Evolutionary conservation across 2,329 filamentous ascomycete species (phyloP).

Genomic region (Mycosphaerelloides madeirae): DNA sequence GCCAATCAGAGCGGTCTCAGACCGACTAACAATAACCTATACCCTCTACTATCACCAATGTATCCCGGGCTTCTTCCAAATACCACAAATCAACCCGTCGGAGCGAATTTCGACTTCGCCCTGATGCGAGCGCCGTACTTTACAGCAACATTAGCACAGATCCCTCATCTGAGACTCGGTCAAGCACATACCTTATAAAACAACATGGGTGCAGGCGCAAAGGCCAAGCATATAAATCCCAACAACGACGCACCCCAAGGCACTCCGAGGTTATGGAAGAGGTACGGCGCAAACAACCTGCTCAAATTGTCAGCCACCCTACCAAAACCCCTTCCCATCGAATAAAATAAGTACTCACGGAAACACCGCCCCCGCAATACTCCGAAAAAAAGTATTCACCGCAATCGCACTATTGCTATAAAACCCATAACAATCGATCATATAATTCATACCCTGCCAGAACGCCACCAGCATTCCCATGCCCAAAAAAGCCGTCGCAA

Average conservation of each 20-base stretch:
- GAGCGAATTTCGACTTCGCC: conserved; percentile 16
- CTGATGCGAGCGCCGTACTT: conserved; percentile 24
- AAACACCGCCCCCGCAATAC: conserved; percentile 32
- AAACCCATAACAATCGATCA: conserved; percentile 36
- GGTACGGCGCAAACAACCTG: conserved; percentile 28
- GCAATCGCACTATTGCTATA: conserved; percentile 37
- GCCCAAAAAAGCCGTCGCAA: conserved; percentile 38
- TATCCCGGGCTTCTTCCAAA: no score
- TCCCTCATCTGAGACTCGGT: no score
- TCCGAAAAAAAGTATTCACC: conserved; percentile 34
- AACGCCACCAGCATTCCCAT: conserved; percentile 37
- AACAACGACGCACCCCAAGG: conserved; percentile 30
- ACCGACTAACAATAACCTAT: no score
- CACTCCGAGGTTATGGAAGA: conserved; percentile 33
- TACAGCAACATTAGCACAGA: no score
- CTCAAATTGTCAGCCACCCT: no score
- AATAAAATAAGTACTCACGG: conserved; percentile 22
- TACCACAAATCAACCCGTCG: not conserved
- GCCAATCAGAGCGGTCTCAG: no score
- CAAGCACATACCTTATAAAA: conserved; percentile 17
- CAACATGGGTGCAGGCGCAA: conserved; percentile 24
- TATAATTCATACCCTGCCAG: conserved; percentile 36
- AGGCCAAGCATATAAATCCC: conserved; percentile 29
- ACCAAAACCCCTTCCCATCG: no score
- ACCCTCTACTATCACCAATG: no score